Percentiles rank a stretch among this genome's conserved stretches.
Evolutionary conservation across 148 eudicot species (phyloP).

Genomic region (Dysphania ambrosioides): DNA sequence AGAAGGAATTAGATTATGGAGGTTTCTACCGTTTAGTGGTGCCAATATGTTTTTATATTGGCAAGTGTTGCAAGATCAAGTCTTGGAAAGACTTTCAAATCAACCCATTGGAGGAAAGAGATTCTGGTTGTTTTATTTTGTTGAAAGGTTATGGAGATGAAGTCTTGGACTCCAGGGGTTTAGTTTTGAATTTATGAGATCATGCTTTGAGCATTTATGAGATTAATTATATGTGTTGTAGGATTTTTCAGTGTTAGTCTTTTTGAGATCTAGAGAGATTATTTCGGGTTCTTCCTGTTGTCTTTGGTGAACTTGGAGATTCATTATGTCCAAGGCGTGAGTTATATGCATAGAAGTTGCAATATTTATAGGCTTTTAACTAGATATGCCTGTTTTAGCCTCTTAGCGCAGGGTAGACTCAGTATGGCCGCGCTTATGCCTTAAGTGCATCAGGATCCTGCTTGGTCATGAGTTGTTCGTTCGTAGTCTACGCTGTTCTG

Average conservation of each 20-base stretch:
- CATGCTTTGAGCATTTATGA: neutral
- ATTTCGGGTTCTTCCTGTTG: neutral
- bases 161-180: neutral
- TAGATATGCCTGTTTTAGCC: neutral
- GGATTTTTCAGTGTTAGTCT: neutral
- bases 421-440: neutral
- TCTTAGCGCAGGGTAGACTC: neutral
- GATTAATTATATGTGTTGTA: neutral
- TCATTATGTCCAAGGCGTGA: neutral
- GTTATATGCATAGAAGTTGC: neutral
- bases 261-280: neutral
- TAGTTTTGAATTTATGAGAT: neutral
- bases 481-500: neutral
- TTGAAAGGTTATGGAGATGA: neutral
- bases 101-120: neutral
- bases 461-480: neutral
- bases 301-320: neutral
- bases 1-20: too few species aligned
- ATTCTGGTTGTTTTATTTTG: neutral
- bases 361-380: too few species aligned
- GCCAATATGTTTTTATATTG: too few species aligned
- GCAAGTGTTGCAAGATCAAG: neutral
- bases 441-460: neutral
- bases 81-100: neutral
- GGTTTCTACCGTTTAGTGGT: too few species aligned